Evolutionary conservation across 2,329 filamentous ascomycete species (phyloP).

Genomic region (Penicillium sp.): DNA sequence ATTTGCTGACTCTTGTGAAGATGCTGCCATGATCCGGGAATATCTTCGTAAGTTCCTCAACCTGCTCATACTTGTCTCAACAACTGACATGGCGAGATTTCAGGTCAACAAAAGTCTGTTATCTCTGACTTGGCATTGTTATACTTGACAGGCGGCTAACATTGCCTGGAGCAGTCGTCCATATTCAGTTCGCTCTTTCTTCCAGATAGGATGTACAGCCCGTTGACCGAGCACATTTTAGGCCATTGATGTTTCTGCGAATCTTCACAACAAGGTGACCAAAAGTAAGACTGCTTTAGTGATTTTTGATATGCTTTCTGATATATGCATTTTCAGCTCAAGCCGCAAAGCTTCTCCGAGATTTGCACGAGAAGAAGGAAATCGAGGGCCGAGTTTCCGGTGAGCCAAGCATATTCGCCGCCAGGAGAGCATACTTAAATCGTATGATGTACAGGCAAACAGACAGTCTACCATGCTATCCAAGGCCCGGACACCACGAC

Average conservation of each 20-base stretch:
- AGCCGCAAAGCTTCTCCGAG: slow-evolving; percentile 59
- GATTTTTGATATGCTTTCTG: neutral
- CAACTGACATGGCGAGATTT: neutral
- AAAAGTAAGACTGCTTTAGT: slow-evolving; percentile 45
- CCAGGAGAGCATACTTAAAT: neutral
- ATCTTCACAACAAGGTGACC: slow-evolving; percentile 58
- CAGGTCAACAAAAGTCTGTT: slow-evolving; percentile 49
- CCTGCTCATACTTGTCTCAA: neutral
- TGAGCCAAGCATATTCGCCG: slow-evolving; percentile 25
- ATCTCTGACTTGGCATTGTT: neutral
- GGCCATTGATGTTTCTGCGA: slow-evolving; percentile 58
- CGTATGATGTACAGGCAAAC: slow-evolving; percentile 50
- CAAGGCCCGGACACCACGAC: slow-evolving; percentile 51
- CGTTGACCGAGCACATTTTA: slow-evolving; percentile 15
- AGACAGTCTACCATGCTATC: slow-evolving; percentile 57
- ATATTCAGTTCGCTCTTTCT: slow-evolving; percentile 46
- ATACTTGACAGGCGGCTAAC: slow-evolving; percentile 3
- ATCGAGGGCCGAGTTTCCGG: slow-evolving; percentile 57
- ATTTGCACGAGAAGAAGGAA: slow-evolving; percentile 57
- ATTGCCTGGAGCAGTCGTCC: slow-evolving; percentile 44
- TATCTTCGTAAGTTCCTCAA: slow-evolving; percentile 47
- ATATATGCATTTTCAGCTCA: slow-evolving; percentile 41
- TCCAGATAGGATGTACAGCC: neutral
- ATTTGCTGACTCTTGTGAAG: slow-evolving; percentile 1
- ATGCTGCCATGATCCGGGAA: slow-evolving; percentile 46